Evolutionary conservation across 306 rosid genomes (phyloP), one percentile per base, ranked within the genome.

Genomic region (Cucurbita maxima): DNA sequence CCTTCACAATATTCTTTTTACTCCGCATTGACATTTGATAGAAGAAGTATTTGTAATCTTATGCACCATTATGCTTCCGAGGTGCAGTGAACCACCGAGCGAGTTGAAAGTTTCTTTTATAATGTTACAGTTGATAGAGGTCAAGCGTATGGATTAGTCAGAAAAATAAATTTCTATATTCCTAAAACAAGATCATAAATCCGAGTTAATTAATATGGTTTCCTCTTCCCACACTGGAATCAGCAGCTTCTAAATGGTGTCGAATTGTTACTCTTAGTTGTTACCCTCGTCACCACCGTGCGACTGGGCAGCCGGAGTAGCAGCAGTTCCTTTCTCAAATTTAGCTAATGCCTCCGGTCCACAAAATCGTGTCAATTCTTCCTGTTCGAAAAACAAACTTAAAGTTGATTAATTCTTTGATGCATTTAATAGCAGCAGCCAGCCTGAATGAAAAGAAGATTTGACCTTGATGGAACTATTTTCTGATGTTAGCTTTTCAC

Each of bases 401-500:
- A 11, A 8, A 19, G 9, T 14, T 5, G 40, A 4, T n/a, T 56
- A 56, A 55, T 10, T 34, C 20, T 36, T 52, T 10, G 10, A 9
- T 3, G 47, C 8, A 12, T 6, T 30, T 30, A 30, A 19, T 3
- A 6, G 4, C 15, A 12, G 1, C 8, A 30, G 34, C 34, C 34
- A 30, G 16, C 0, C 25, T 20, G 43, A 40, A 67, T 52, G 2
- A 5, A 56, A 5, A 75, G 56, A 13, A 14, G 4, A 10, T 20
- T 55, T 72, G 50, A 95, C 99, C 97, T 91, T 89, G 70, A 91
- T 86, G 22, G 90, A 85, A 78, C 64, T 71, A 69, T 95, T 95
- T 79, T 95, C 97, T 4, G 96, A 87, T n/a, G 88, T 69, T 54
- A 95, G 90, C 76, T 91, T 91, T 80, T 85, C 87, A 19, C 96